phyloP scores from a whole-genome alignment of 768 basidiomycete genomes.

The Omphalotus guepiniiformis region DNA sequence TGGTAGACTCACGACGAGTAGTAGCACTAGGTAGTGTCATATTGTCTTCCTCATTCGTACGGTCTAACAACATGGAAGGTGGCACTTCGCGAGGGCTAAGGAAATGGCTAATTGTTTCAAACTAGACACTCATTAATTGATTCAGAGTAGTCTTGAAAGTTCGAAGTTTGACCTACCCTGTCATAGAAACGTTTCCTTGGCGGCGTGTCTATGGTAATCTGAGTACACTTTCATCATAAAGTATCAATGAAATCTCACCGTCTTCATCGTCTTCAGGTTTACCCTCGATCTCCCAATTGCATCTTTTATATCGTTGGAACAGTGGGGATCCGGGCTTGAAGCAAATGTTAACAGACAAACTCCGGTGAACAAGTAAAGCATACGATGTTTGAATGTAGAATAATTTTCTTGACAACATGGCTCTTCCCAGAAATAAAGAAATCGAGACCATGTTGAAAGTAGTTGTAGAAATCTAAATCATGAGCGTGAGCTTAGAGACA shows the following conservation, averaged over 20 bases:
- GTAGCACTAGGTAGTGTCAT: constrained; percentile 64
- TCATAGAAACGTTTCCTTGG: constrained; percentile 71
- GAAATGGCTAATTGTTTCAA: constrained; percentile 76
- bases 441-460: constrained; percentile 88
- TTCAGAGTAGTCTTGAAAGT: too few species aligned
- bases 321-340: constrained; percentile 78
- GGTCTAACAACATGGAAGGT: constrained; percentile 77
- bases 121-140: constrained; percentile 33
- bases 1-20: constrained; percentile 51
- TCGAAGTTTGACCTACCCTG: constrained; percentile 53
- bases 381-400: constrained; percentile 86
- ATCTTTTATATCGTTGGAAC: constrained; percentile 89
- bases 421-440: constrained; percentile 71
- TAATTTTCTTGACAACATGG: constrained; percentile 78
- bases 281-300: constrained; percentile 85
- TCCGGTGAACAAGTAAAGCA: constrained; percentile 27
- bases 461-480: constrained; percentile 83
- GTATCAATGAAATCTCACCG: constrained; percentile 35
- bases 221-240: constrained; percentile 6
- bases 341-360: not conserved
- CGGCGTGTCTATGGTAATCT: constrained; percentile 51
- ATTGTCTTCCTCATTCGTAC: constrained; percentile 71
- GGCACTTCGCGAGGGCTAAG: constrained; percentile 70
- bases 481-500: not conserved
- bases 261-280: constrained; percentile 81